Base-by-base conservation (phyloP, 2,329 filamentous ascomycete species). In the Colletotrichum cordylinicola region DNA sequence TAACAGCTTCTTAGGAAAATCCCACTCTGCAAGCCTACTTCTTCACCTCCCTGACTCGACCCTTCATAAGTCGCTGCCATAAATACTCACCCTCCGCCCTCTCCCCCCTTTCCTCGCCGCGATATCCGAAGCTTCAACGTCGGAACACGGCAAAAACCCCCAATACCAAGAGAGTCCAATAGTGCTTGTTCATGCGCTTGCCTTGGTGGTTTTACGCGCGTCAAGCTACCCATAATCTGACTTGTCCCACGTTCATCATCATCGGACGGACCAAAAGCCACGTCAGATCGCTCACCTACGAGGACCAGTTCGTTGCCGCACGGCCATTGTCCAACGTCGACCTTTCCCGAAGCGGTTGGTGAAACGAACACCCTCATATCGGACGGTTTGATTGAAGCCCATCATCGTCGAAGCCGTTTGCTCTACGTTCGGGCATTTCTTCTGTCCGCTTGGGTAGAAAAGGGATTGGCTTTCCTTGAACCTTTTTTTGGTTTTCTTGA, bases 321-420 rank as follows among this genome's bases (percentile, higher is more conserved):
- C 73, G 48, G 62, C 35, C 70, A 29, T 24, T 21, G 43, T 31
- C 35, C 70, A 72, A 39, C 48, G 31, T 65, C 24, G 33, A 71
- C 68, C 55, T 61, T 61, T 35, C 72, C 61, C 55, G 29, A 67
- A 27, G 13, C 7, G 21, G 61, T 67, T 72, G 70, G 72, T 67
- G 72, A 75, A 72, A 75, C 72, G 68, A 75, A 75, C 72, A 39
- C 68, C 55, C 24, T 60, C 9, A n/a, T 29, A 75, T 72, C 72
- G 67, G 68, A 72, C 67, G 72, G 55, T n/a, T 10, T 21, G 6
- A 61, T 61, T n/a, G 78, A 75, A 77, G 52, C 31, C 21, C n/a
- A n/a, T 58, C 39, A 67, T 72, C 33, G 18, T 33, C 1, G 43
- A 21, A n/a, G 8, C 16, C 24, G 12, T 31, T 61, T 31, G 31